Conservation (phyloP, 306 rosid species). For the Albizia julibrissin region DNA sequence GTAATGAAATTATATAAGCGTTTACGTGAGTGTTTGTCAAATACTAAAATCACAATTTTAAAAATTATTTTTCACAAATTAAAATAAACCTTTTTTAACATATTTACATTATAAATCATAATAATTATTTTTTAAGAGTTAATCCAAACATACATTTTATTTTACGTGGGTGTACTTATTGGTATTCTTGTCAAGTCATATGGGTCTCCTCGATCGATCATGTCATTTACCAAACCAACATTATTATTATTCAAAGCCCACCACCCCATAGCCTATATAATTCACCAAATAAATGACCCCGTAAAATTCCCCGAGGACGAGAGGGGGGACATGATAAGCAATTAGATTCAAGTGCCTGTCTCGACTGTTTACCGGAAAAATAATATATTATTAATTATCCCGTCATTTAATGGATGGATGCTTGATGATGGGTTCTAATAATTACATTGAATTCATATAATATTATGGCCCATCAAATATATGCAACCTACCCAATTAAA, state of each 20-base stretch:
- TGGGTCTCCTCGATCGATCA: background rate
- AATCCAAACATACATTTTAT: no score
- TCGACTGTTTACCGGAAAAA: background rate
- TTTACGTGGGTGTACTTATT: background rate
- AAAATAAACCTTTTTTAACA: no score
- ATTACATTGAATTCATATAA: background rate
- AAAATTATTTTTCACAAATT: no score
- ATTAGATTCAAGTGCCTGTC: background rate
- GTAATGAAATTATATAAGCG: background rate
- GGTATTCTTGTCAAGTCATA: background rate
- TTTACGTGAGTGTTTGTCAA: no score
- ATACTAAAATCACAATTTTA: no score
- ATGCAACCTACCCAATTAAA: constrained; percentile 30
- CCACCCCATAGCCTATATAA: background rate
- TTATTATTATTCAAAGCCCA: background rate
- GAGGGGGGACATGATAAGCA: background rate
- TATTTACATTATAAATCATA: no score
- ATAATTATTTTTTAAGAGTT: no score
- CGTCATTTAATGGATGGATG: background rate
- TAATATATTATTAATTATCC: background rate
- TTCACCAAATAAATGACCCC: background rate
- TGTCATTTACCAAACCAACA: background rate
- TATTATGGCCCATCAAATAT: constrained; percentile 24
- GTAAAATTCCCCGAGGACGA: background rate
- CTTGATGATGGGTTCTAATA: background rate